Evolutionary conservation across 805 yeast species (phyloP), one percentile per base, ranked within the genome.

Genomic region (Saccharomycopsis malanga): DNA sequence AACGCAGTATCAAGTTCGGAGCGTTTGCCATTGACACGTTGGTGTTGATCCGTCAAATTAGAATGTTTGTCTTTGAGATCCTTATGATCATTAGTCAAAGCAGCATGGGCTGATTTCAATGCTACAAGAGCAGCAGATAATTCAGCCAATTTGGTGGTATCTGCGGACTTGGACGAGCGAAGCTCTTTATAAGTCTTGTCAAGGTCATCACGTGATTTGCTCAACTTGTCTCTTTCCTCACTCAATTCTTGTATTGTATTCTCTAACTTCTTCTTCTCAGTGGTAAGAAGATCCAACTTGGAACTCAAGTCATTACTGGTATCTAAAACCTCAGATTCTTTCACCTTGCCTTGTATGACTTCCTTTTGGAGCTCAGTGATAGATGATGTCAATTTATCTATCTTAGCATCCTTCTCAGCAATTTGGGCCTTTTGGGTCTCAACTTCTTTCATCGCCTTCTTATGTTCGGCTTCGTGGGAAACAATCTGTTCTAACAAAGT

Each of bases 41-140:
- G 9, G 20, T 46, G 21, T 27, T 40, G 34, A 2, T 66, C 64
- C n/a, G 62, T 46, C 39, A 14, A 56, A 48, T 27, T 57, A 58
- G 20, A 58, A 23, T 49, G 44, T 58, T 43, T 60, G n/a, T 40
- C 65, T 17, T 57, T 43, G 15, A 66, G 49, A 10, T 53, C 55
- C 30, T 57, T 61, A 53, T 64, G 68, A 36, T 67, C 69, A 14
- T 59, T 66, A 22, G 59, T 54, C 32, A 50, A 44, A 3, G 40
- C 20, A 18, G 27, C 36, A 39, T 51, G 50, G 21, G 54, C 49
- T 23, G 25, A 3, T n/a, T 51, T 38, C 24, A 51, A 34, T 6
- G 53, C 53, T 21, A 37, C 44, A 35, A 51, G 45, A 20, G 54
- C 45, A 37, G 53, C 54, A 14, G 43, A 18, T 15, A 43, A n/a